These are phyloP conservation scores for Tetrapisispora namnaoensis DNA, from an alignment of 805 yeast genomes.

Conservation along the genomic window DNA sequence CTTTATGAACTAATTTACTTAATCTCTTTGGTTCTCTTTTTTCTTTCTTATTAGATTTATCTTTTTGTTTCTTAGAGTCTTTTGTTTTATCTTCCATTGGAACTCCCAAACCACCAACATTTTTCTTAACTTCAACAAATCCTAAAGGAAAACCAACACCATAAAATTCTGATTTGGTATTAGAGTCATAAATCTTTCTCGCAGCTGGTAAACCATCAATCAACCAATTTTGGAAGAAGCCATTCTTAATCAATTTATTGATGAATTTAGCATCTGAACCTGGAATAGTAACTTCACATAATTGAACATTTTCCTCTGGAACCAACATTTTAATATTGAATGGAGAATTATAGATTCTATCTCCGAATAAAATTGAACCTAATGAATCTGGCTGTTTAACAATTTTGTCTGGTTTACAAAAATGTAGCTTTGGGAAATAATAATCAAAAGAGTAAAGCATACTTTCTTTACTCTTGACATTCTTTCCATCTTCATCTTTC, in stretches of 20 bases:
- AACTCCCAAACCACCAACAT: constrained; percentile 2
- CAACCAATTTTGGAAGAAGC: constrained; percentile 85
- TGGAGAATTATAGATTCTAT: constrained; percentile 89
- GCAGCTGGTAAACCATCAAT: constrained; percentile 95
- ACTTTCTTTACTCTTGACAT: constrained; percentile 36
- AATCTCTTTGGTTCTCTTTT: constrained; percentile 3
- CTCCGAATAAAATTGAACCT: constrained; percentile 92
- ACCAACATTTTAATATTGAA: constrained; percentile 71
- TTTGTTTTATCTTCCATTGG: constrained; percentile 1
- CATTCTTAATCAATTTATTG: constrained; percentile 67
- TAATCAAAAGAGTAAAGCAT: constrained; percentile 70
- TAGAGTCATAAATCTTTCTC: constrained; percentile 43
- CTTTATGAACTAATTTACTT: constrained; percentile 7
- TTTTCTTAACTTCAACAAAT: constrained; percentile 41
- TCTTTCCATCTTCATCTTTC: constrained; percentile 31
- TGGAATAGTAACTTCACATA: constrained; percentile 55
- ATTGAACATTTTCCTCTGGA: constrained; percentile 52
- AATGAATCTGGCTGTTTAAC: constrained; percentile 74
- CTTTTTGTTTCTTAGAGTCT: not conserved
- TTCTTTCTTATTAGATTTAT: not conserved
- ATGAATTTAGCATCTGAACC: constrained; percentile 65
- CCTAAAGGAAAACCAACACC: constrained; percentile 81
- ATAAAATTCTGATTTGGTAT: constrained; percentile 54
- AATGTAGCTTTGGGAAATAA: constrained; percentile 73
- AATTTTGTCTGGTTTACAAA: constrained; percentile 56